Conservation (phyloP, 345 rosid species). For the Raphanus raphanistrum region DNA sequence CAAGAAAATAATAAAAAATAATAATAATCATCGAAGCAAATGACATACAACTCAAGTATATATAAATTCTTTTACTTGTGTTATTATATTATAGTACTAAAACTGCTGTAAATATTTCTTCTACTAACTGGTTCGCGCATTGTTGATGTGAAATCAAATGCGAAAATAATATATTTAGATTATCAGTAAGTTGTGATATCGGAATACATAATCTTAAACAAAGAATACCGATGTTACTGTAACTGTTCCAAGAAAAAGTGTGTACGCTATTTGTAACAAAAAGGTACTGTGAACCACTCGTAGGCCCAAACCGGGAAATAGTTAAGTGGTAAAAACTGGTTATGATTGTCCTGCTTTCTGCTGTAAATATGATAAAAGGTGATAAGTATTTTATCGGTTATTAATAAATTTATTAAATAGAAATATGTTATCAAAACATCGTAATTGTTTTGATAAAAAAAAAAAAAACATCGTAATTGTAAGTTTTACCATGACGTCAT, state of each 20-base stretch:
- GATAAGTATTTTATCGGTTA: neutral
- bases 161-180: neutral
- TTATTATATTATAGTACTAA: no score
- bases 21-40: neutral
- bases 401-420: neutral
- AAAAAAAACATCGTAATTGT: neutral
- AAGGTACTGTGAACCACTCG: neutral
- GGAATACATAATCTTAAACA: neutral
- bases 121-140: neutral
- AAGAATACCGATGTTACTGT: neutral
- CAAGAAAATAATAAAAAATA: no score
- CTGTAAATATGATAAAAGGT: conserved; percentile 7
- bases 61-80: neutral
- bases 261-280: neutral
- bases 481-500: conserved; percentile 3
- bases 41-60: neutral
- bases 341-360: conserved; percentile 23
- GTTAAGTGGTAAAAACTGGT: neutral
- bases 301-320: neutral
- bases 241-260: neutral
- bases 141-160: neutral
- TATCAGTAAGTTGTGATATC: neutral
- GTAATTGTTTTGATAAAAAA: no score
- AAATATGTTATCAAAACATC: neutral
- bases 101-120: no score